Percentiles rank a stretch among this genome's conserved stretches.
Conservation (phyloP, 768 basidiomycete genomes). For the Hebeloma cylindrosporum region DNA sequence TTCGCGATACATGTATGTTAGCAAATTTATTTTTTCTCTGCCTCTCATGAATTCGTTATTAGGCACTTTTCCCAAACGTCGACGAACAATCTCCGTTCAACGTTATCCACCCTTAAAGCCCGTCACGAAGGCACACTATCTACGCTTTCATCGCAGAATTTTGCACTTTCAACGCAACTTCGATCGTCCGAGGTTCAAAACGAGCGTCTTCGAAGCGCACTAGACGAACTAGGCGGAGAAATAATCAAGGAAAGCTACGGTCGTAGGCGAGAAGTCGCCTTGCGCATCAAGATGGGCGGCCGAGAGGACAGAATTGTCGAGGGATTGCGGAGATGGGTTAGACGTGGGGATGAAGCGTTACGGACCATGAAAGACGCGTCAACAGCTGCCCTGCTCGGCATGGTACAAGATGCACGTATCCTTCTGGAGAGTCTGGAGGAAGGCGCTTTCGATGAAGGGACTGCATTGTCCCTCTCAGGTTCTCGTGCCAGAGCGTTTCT, state of each 20-base stretch:
- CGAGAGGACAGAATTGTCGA: slow-evolving; percentile 65
- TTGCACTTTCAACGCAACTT: slow-evolving; percentile 43
- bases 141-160: slow-evolving; percentile 54
- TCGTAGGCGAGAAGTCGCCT: slow-evolving; percentile 65
- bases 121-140: slow-evolving; percentile 62
- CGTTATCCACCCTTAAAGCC: slow-evolving; percentile 55
- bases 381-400: slow-evolving; percentile 17
- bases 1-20: slow-evolving; percentile 80
- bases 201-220: slow-evolving; percentile 51
- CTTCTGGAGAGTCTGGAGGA: slow-evolving; percentile 25
- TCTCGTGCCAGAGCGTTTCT: slow-evolving; percentile 52
- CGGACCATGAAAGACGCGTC: too few relatives aligned
- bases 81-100: slow-evolving; percentile 61
- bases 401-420: slow-evolving; percentile 29
- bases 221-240: slow-evolving; percentile 73
- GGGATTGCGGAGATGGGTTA: slow-evolving; percentile 55
- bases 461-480: slow-evolving; percentile 35
- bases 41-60: not conserved
- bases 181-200: slow-evolving; percentile 42
- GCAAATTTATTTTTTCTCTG: not conserved
- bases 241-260: slow-evolving; percentile 71
- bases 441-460: slow-evolving; percentile 24
- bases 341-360: slow-evolving; percentile 46
- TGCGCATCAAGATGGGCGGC: slow-evolving; percentile 60
- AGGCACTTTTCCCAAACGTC: slow-evolving; percentile 86